Evolutionary conservation across 2,329 filamentous ascomycete genomes (phyloP).

Genomic region (Helminthosporium solani): DNA sequence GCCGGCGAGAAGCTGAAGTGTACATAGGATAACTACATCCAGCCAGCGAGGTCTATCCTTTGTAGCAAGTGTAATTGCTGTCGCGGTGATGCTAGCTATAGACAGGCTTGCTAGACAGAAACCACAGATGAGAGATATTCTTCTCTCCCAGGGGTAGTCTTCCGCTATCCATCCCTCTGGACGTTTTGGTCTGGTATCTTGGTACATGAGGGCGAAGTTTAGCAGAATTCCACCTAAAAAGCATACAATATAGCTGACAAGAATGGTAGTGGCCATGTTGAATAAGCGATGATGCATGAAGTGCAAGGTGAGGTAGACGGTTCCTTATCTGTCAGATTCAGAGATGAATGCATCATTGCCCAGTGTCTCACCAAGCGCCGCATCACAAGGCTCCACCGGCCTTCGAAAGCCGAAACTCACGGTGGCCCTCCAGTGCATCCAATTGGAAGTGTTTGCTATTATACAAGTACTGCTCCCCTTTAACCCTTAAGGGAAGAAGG

Average conservation of each 20-base stretch:
- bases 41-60: constrained; percentile 6
- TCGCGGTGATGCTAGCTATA: constrained; percentile 9
- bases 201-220: constrained; percentile 11
- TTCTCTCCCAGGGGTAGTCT: constrained; percentile 6
- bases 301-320: too few species aligned
- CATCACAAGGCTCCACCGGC: too few species aligned
- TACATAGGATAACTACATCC: constrained; percentile 8
- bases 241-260: constrained; percentile 11
- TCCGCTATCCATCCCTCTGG: too few species aligned
- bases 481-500: too few species aligned
- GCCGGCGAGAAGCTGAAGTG: constrained; percentile 5
- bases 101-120: constrained; percentile 6
- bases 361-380: too few species aligned
- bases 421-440: too few species aligned
- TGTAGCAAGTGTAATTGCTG: constrained; percentile 4
- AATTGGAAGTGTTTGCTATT: too few species aligned
- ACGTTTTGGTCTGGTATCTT: constrained; percentile 7
- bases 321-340: too few species aligned
- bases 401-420: too few species aligned
- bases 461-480: too few species aligned
- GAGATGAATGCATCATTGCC: too few species aligned
- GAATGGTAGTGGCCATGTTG: neutral
- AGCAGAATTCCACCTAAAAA: constrained; percentile 9
- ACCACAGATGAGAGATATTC: constrained; percentile 4
- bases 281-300: too few species aligned